Evolutionary conservation across 768 basidiomycete genomes (phyloP).

Genomic region (Rhodotorula graminis): DNA sequence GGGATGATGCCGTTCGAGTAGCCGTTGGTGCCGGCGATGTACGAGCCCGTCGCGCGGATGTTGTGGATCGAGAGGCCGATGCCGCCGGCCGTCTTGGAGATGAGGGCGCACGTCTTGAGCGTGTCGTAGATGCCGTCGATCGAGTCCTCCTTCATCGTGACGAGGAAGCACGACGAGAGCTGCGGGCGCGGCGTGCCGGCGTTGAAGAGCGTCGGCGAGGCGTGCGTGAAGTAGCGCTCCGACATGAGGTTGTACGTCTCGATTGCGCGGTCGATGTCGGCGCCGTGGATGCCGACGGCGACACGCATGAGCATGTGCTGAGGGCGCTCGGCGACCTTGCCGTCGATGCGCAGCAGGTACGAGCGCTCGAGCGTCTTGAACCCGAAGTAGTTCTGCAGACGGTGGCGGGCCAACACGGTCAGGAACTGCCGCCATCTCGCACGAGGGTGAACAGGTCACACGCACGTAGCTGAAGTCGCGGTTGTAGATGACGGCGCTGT

Average conservation of each 20-base stretch:
- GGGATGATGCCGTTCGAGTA: slow-evolving; percentile 99
- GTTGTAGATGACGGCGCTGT: slow-evolving; percentile 94
- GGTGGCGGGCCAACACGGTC: neutral
- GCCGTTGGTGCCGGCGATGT: slow-evolving; percentile 98
- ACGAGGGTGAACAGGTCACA: slow-evolving; percentile 43
- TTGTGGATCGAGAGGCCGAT: slow-evolving; percentile 94
- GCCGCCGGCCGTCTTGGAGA: slow-evolving; percentile 97
- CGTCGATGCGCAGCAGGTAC: slow-evolving; percentile 88
- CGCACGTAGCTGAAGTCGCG: slow-evolving; percentile 92
- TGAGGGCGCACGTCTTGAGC: slow-evolving; percentile 95
- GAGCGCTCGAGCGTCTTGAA: slow-evolving; percentile 99
- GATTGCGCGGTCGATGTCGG: slow-evolving; percentile 77
- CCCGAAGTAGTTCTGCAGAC: slow-evolving; percentile 60
- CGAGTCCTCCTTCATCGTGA: slow-evolving; percentile 97
- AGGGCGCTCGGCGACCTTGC: slow-evolving; percentile 91
- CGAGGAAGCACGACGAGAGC: slow-evolving; percentile 89
- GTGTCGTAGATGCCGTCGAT: slow-evolving; percentile 99
- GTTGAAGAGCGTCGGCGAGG: slow-evolving; percentile 95
- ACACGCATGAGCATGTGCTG: slow-evolving; percentile 99
- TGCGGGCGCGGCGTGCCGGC: slow-evolving; percentile 95
- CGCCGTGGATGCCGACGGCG: slow-evolving; percentile 91
- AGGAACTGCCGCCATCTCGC: no score
- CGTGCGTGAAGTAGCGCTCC: slow-evolving; percentile 96
- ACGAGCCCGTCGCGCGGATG: slow-evolving; percentile 90
- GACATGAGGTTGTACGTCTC: slow-evolving; percentile 79